Evolutionary conservation across 2,329 filamentous ascomycete species (phyloP).

Genomic region (Aspergillus aculeatus): DNA sequence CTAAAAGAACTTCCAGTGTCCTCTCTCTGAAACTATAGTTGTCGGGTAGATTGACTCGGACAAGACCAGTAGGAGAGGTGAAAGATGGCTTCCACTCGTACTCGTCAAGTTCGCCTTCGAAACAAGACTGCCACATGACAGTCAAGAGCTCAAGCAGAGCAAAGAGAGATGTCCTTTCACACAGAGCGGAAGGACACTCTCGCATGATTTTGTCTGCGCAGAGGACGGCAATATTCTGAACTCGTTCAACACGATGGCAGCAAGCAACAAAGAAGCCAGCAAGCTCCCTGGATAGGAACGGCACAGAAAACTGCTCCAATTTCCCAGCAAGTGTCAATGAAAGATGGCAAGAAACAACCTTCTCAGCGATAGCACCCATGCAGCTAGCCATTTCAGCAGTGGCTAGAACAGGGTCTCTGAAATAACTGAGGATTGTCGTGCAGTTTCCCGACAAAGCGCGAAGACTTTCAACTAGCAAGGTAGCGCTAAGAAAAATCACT

Average conservation of each 20-base stretch:
- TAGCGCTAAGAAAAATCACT: conserved; percentile 86
- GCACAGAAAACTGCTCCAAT: conserved; percentile 79
- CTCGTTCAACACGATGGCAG: conserved; percentile 88
- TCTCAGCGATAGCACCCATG: conserved; percentile 62
- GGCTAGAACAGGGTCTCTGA: conserved; percentile 82
- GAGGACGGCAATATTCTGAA: conserved; percentile 79
- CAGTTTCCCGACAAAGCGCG: conserved; percentile 85
- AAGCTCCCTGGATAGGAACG: conserved; percentile 85
- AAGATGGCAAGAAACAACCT: conserved; percentile 77
- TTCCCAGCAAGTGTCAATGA: conserved; percentile 69
- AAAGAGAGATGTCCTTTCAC: conserved; percentile 86
- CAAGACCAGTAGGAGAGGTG: conserved; percentile 71
- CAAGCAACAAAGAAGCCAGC: conserved; percentile 82
- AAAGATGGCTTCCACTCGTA: conserved; percentile 85
- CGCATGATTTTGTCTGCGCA: conserved; percentile 84
- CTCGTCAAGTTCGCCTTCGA: conserved; percentile 91
- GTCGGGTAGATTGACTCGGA: conserved; percentile 88
- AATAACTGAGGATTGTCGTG: conserved; percentile 85
- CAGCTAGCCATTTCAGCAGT: conserved; percentile 60
- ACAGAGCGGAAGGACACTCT: conserved; percentile 83
- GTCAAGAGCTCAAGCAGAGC: conserved; percentile 87
- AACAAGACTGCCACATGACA: conserved; percentile 90
- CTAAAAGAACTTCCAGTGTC: conserved; percentile 76
- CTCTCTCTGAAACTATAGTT: conserved; percentile 78
- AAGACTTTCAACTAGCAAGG: conserved; percentile 83